These are phyloP conservation scores for Penicillium sp. DNA, from an alignment of 2,329 filamentous ascomycete species.

Conservation along the genomic window DNA sequence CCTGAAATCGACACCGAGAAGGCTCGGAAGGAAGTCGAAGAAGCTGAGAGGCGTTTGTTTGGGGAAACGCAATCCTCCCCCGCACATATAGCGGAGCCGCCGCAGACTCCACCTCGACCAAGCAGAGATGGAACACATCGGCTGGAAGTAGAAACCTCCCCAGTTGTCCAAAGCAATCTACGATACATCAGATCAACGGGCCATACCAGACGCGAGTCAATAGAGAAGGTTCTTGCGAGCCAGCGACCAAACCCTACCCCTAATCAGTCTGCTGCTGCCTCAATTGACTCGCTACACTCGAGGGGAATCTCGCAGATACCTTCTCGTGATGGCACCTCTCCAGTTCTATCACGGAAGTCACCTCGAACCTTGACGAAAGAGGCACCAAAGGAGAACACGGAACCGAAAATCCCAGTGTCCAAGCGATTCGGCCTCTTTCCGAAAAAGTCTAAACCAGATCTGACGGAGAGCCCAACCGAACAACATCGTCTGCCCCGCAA, in stretches of 20 bases:
- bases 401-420: slow-evolving; percentile 42
- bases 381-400: slow-evolving; percentile 28
- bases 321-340: slow-evolving; percentile 36
- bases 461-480: slow-evolving; percentile 52
- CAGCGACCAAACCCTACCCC: slow-evolving; percentile 29
- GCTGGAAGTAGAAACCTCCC: slow-evolving; percentile 57
- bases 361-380: slow-evolving; percentile 42
- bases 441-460: slow-evolving; percentile 67
- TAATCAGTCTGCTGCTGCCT: slow-evolving; percentile 37
- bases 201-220: slow-evolving; percentile 55
- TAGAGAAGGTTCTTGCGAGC: slow-evolving; percentile 44
- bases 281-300: slow-evolving; percentile 42
- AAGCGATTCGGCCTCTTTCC: slow-evolving; percentile 78
- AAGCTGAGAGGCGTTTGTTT: slow-evolving; percentile 23
- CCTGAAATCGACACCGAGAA: slow-evolving; percentile 23
- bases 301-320: slow-evolving; percentile 34
- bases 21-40: slow-evolving; percentile 37
- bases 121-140: slow-evolving; percentile 69
- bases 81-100: slow-evolving; percentile 30
- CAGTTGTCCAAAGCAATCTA: slow-evolving; percentile 60
- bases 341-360: slow-evolving; percentile 30
- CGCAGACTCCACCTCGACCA: slow-evolving; percentile 59
- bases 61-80: slow-evolving; percentile 24
- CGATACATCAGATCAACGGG: slow-evolving; percentile 48
- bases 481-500: slow-evolving; percentile 64